phyloP scores from a whole-genome alignment of 306 rosid species.

The Notholithocarpus densiflorus region DNA sequence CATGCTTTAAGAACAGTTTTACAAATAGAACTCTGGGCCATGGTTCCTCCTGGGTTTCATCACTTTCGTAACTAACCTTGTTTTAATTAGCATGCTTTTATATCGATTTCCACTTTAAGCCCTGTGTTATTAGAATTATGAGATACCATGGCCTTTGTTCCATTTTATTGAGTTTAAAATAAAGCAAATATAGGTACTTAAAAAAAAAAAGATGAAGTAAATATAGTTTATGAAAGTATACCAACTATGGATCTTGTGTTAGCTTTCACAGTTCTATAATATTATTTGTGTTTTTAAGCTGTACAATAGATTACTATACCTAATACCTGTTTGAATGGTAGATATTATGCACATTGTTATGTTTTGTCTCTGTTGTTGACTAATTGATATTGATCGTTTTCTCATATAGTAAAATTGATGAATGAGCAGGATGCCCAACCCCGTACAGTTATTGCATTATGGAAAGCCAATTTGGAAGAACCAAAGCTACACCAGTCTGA shows the following conservation, averaged over 20 bases:
- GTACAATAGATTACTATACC: not conserved
- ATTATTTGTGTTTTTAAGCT: not conserved
- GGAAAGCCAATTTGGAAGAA: conserved; percentile 85
- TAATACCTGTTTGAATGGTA: not conserved
- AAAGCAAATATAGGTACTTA: too few species aligned
- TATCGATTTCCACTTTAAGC: not conserved
- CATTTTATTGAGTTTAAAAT: not conserved
- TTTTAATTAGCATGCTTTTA: not conserved
- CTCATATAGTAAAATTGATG: not conserved
- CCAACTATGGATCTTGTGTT: not conserved
- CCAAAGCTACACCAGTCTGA: conserved; percentile 77
- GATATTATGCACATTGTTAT: not conserved
- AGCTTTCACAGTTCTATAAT: not conserved
- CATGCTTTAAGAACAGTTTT: too few species aligned
- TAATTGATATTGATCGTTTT: conserved; percentile 11
- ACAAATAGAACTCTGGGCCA: not conserved
- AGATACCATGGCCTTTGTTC: not conserved
- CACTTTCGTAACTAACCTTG: not conserved
- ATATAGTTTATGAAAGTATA: not conserved
- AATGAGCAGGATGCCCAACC: conserved; percentile 82
- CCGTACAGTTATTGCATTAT: conserved; percentile 58
- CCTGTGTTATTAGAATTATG: not conserved
- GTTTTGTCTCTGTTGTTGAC: conserved; percentile 3
- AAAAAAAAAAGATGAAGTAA: not conserved
- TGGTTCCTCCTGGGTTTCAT: not conserved